phyloP scores from a whole-genome alignment of 2,329 filamentous ascomycete species.

The Alternaria postmessia region DNA sequence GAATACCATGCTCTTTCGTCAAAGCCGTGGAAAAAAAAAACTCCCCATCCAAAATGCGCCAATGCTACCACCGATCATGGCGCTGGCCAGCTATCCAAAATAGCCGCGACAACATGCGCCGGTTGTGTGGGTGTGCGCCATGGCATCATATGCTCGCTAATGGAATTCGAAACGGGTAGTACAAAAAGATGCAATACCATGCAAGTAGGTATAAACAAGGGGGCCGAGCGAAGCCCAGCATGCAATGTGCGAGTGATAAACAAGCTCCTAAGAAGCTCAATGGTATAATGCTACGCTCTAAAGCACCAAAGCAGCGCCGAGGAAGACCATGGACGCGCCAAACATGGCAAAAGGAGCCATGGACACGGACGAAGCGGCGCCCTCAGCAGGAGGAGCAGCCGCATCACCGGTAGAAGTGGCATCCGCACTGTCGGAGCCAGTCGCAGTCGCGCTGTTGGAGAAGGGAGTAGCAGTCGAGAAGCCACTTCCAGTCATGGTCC shows the following conservation, averaged over 20 bases:
- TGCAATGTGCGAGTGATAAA: not conserved
- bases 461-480: conserved; percentile 16
- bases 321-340: conserved; percentile 11
- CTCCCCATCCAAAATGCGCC: not conserved
- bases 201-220: not conserved
- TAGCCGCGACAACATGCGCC: not conserved
- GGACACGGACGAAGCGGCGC: conserved; percentile 8
- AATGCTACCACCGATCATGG: not conserved
- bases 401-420: conserved; percentile 7
- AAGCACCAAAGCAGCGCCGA: conserved; percentile 23
- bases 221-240: not conserved
- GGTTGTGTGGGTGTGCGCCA: not conserved
- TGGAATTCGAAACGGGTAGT: conserved; percentile 1
- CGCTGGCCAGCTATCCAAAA: not conserved
- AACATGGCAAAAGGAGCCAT: conserved; percentile 13
- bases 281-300: conserved; percentile 3
- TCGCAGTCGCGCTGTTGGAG: conserved; percentile 1
- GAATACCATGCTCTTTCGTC: conserved; percentile 2
- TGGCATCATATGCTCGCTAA: conserved; percentile 2
- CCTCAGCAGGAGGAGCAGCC: conserved; percentile 25
- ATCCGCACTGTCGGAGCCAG: conserved; percentile 1
- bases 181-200: conserved; percentile 5
- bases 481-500: conserved; percentile 3
- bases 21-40: not conserved
- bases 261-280: not conserved